Conservation (phyloP, 2,329 filamentous ascomycete genomes). For the Penicillium rolfsii region DNA sequence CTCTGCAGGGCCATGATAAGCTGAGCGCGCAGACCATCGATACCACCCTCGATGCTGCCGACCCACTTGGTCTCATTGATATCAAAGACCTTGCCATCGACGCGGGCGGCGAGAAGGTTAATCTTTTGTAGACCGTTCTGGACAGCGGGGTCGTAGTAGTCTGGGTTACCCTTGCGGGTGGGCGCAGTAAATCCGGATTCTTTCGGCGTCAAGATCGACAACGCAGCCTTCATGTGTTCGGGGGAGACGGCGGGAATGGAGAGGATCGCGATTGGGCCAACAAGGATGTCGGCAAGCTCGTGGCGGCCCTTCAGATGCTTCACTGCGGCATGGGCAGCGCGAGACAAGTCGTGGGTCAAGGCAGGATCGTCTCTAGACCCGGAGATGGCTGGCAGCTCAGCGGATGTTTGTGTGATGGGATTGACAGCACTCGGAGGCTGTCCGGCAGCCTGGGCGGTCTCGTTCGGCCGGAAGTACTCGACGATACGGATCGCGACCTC, state of each 20-base stretch:
- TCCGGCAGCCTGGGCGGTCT: slow-evolving; percentile 27
- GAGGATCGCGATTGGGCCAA: slow-evolving; percentile 78
- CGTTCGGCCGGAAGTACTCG: slow-evolving; percentile 73
- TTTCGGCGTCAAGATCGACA: slow-evolving; percentile 76
- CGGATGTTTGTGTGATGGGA: slow-evolving; percentile 38
- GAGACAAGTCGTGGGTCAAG: slow-evolving; percentile 63
- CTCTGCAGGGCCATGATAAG: slow-evolving; percentile 80
- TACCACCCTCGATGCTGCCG: slow-evolving; percentile 76
- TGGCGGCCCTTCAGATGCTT: slow-evolving; percentile 57
- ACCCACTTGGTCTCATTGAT: slow-evolving; percentile 70
- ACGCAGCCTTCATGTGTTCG: slow-evolving; percentile 76
- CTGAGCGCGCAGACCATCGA: slow-evolving; percentile 79
- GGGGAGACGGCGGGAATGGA: slow-evolving; percentile 83
- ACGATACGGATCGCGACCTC: slow-evolving; percentile 80
- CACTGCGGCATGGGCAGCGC: slow-evolving; percentile 56
- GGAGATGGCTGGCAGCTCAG: slow-evolving; percentile 32
- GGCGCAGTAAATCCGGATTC: slow-evolving; percentile 76
- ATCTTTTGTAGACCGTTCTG: slow-evolving; percentile 86
- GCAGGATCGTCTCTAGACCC: slow-evolving; percentile 43
- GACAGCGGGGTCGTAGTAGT: slow-evolving; percentile 77
- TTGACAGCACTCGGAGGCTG: slow-evolving; percentile 32
- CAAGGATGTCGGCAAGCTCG: slow-evolving; percentile 73
- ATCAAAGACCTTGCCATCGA: slow-evolving; percentile 86
- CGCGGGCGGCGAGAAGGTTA: slow-evolving; percentile 79
- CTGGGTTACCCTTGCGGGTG: slow-evolving; percentile 72